Conservation (phyloP, 192 early-diverging fungal genomes). For the Mortierella alpina region DNA sequence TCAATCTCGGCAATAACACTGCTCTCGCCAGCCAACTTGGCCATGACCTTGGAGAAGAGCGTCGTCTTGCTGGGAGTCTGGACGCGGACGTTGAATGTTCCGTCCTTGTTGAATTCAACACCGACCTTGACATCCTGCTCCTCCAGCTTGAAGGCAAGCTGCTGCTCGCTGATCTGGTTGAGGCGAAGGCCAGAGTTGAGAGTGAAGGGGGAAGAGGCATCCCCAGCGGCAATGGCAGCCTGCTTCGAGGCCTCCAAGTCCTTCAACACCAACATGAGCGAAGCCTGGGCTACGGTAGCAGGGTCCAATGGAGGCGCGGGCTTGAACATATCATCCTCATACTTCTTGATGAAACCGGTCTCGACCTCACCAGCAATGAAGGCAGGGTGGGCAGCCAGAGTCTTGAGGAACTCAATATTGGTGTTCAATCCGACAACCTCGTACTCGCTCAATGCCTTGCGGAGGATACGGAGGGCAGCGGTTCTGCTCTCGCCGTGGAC, state of each 20-base stretch:
- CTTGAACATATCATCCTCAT: conserved; percentile 48
- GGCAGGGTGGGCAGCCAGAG: conserved; percentile 78
- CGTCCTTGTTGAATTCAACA: conserved; percentile 44
- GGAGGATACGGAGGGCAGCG: conserved; percentile 83
- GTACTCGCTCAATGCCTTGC: conserved; percentile 86
- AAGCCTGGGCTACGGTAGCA: conserved; percentile 75
- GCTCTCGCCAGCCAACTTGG: conserved; percentile 57
- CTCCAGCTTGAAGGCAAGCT: conserved; percentile 47
- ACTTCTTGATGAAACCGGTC: conserved; percentile 91
- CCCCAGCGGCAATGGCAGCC: conserved; percentile 25
- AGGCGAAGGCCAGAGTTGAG: conserved; percentile 56
- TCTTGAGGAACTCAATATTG: conserved; percentile 92
- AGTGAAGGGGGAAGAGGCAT: conserved; percentile 61
- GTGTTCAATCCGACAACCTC: conserved; percentile 92
- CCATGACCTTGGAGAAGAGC: conserved; percentile 52
- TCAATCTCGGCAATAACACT: conserved; percentile 72
- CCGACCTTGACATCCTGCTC: conserved; percentile 53
- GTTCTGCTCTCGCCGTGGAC: conserved; percentile 84
- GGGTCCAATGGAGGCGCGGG: conserved; percentile 45
- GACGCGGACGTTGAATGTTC: conserved; percentile 56
- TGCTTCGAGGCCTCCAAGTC: conserved; percentile 48
- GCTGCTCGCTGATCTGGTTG: conserved; percentile 56
- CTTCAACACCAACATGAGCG: conserved; percentile 54
- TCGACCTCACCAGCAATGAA: conserved; percentile 92
- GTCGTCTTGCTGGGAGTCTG: conserved; percentile 37